These are phyloP conservation scores for Saitoella complicata DNA, from an alignment of 805 yeast genomes.

Conservation along the genomic window DNA sequence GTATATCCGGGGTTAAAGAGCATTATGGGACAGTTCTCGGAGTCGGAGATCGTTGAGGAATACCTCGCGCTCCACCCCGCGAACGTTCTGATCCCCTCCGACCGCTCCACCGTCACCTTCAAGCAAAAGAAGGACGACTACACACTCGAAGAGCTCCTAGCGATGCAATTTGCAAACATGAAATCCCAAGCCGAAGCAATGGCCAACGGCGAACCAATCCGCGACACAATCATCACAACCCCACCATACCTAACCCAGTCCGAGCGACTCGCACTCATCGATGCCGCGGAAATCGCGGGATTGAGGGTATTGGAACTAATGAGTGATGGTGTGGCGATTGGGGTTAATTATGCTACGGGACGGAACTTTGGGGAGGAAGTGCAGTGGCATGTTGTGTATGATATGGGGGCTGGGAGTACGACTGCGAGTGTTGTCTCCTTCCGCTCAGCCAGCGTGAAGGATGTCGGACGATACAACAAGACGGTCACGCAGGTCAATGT, in stretches of 20 bases:
- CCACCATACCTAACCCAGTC: constrained; percentile 53
- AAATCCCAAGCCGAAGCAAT: constrained; percentile 45
- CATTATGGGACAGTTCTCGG: constrained; percentile 15
- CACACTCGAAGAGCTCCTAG: constrained; percentile 63
- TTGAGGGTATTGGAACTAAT: constrained; percentile 49
- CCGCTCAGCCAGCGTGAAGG: constrained; percentile 27
- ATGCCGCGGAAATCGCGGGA: constrained; percentile 58
- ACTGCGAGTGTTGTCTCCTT: constrained; percentile 70
- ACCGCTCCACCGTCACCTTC: constrained; percentile 43
- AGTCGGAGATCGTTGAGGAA: constrained; percentile 30
- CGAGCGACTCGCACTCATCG: constrained; percentile 55
- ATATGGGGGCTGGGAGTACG: constrained; percentile 86
- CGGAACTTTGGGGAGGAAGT: constrained; percentile 31
- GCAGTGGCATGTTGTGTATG: constrained; percentile 59
- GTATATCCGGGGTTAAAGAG: constrained; percentile 52
- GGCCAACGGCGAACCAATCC: constrained; percentile 40
- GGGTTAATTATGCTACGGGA: constrained; percentile 57
- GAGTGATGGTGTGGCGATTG: constrained; percentile 87
- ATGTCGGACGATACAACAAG: constrained; percentile 8
- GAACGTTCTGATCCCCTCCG: constrained; percentile 26
- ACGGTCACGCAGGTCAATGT: constrained; percentile 33
- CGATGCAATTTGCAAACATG: constrained; percentile 63
- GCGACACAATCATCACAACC: constrained; percentile 57
- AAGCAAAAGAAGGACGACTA: constrained; percentile 31
- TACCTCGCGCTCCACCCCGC: constrained; percentile 48